These are phyloP conservation scores for Catunica adiposa DNA, from an alignment of 2,329 filamentous ascomycete species.

Conservation along the genomic window DNA sequence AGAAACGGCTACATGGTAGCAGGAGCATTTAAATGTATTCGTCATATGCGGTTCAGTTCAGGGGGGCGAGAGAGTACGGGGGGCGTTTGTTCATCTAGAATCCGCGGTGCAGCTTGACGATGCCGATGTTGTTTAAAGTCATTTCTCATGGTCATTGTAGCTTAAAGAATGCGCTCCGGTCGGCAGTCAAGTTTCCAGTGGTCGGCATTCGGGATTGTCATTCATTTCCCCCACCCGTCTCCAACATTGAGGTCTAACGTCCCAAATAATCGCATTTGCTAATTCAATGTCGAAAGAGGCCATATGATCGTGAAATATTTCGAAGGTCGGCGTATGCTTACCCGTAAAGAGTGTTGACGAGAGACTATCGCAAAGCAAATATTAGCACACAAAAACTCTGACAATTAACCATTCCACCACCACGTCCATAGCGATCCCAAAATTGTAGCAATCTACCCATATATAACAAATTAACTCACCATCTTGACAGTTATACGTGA, in stretches of 20 bases:
- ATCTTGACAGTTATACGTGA: constrained; percentile 7
- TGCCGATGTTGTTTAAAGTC: too few species aligned
- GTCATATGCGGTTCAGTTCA: too few species aligned
- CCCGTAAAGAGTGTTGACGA: constrained; percentile 41
- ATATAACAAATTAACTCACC: constrained; percentile 20
- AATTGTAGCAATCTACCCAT: not conserved
- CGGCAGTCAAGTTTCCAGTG: too few species aligned
- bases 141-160: too few species aligned
- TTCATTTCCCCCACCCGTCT: not conserved
- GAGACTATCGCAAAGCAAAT: constrained; percentile 19
- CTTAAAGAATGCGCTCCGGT: too few species aligned
- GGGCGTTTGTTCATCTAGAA: too few species aligned
- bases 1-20: too few species aligned
- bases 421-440: not conserved
- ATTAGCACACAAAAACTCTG: not conserved
- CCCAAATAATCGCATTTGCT: not conserved
- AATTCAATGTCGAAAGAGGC: not conserved
- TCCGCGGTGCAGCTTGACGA: too few species aligned
- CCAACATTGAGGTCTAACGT: not conserved
- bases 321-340: constrained; percentile 23
- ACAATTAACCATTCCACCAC: not conserved
- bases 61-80: too few species aligned
- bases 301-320: not conserved
- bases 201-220: too few species aligned
- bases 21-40: too few species aligned